Evolutionary conservation across 129 eudicot species (phyloP).

Genomic region (Glebionis coronaria): DNA sequence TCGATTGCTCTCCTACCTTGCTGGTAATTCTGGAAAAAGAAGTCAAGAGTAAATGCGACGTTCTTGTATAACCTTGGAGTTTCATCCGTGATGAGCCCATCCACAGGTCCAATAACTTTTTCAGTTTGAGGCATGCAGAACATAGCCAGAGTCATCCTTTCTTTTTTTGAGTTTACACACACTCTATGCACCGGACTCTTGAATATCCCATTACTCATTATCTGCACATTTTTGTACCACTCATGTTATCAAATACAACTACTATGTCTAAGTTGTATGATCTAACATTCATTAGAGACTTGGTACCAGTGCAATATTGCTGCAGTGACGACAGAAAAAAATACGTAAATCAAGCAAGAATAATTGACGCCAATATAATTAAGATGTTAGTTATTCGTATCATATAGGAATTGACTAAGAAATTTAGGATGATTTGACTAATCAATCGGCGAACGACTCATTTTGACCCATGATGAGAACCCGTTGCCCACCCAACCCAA

Average conservation of each 20-base stretch:
- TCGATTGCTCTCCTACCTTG: slow-evolving; percentile 36
- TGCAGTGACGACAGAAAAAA: too few species aligned
- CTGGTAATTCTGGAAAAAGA: slow-evolving; percentile 35
- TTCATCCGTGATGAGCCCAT: slow-evolving; percentile 30
- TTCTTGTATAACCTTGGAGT: slow-evolving; percentile 37
- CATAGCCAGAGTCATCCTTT: slow-evolving; percentile 43
- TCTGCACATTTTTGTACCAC: slow-evolving; percentile 22
- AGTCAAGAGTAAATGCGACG: slow-evolving; percentile 24
- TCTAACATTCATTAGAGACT: too few species aligned
- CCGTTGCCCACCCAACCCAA: too few species aligned
- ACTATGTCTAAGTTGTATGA: too few species aligned
- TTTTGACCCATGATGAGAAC: too few species aligned
- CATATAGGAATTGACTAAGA: too few species aligned
- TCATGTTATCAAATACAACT: not conserved
- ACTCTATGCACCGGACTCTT: slow-evolving; percentile 59
- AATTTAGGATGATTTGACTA: too few species aligned
- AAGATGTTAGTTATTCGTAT: too few species aligned
- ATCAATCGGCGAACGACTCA: too few species aligned
- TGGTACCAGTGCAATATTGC: too few species aligned
- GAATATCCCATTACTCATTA: slow-evolving; percentile 56
- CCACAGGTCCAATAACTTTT: slow-evolving; percentile 42
- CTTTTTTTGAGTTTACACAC: slow-evolving; percentile 34
- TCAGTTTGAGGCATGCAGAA: slow-evolving; percentile 34
- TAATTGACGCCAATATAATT: too few species aligned
- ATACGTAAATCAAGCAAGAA: too few species aligned